phyloP scores from a whole-genome alignment of 2,329 filamentous ascomycete genomes.

The Fusarium sp. region DNA sequence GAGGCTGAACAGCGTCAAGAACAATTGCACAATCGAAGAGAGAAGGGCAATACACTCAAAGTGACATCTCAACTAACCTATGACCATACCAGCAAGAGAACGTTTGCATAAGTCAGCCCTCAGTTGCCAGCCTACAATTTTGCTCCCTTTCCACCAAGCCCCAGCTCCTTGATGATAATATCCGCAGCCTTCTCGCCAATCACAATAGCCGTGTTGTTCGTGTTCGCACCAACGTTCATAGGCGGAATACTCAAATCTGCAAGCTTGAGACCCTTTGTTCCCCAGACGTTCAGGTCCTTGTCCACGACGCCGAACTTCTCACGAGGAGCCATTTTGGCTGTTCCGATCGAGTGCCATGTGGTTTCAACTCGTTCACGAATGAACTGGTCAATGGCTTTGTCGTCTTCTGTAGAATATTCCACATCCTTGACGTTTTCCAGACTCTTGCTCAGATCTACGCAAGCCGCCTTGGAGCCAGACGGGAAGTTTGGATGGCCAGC shows the following conservation, averaged over 20 bases:
- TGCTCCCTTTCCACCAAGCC: background rate
- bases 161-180: constrained; percentile 53
- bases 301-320: constrained; percentile 53
- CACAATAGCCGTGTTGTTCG: constrained; percentile 58
- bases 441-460: constrained; percentile 57
- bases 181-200: constrained; percentile 60
- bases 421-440: constrained; percentile 52
- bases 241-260: constrained; percentile 53
- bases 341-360: constrained; percentile 59
- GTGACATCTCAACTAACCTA: background rate
- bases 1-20: background rate
- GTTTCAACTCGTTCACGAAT: constrained; percentile 54
- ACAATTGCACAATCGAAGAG: background rate
- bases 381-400: constrained; percentile 59
- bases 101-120: background rate
- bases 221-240: constrained; percentile 58
- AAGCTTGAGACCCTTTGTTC: constrained; percentile 53
- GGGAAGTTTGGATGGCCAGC: constrained; percentile 58
- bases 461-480: constrained; percentile 51
- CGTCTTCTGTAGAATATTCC: constrained; percentile 61
- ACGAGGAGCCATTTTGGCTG: constrained; percentile 57
- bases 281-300: constrained; percentile 54
- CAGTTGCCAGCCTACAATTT: background rate
- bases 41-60: background rate
- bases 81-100: background rate